These are phyloP conservation scores for Ustilago hordei DNA, from an alignment of 1,284 basidiomycete species.

Conservation along the genomic window DNA sequence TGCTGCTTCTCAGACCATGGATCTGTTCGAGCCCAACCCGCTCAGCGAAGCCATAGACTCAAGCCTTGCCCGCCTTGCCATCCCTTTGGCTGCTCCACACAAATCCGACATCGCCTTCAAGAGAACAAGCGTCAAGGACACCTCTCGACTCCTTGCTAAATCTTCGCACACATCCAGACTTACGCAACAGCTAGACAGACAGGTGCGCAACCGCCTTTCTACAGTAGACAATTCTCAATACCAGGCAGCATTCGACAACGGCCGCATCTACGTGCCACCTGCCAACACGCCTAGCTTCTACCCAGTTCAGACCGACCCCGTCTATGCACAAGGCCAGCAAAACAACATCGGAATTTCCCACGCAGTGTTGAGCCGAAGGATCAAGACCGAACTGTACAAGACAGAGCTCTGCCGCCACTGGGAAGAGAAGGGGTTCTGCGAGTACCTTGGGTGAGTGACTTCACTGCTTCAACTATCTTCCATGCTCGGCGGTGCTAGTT, in stretches of 20 bases:
- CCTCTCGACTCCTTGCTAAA: neutral
- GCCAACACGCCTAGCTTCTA: neutral
- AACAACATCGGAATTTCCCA: neutral
- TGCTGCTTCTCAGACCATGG: neutral
- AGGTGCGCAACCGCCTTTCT: neutral
- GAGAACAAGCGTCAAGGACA: neutral
- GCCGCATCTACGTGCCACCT: neutral
- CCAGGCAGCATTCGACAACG: neutral
- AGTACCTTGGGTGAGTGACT: slow-evolving; percentile 74
- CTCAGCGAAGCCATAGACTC: neutral
- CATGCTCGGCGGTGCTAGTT: neutral
- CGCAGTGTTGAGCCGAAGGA: slow-evolving; percentile 77
- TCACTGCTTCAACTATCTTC: neutral
- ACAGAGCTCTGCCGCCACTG: slow-evolving; percentile 90
- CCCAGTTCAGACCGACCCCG: neutral
- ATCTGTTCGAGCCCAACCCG: neutral
- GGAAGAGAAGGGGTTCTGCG: slow-evolving; percentile 90
- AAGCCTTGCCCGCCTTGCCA: neutral
- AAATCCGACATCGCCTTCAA: neutral
- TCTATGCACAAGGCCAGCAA: neutral
- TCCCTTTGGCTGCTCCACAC: neutral
- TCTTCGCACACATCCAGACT: slow-evolving; percentile 6
- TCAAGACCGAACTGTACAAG: slow-evolving; percentile 88
- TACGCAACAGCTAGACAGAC: slow-evolving; percentile 2
- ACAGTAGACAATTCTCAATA: neutral